A percentile compares a stretch with the other conserved stretches of the same genome.
phyloP scores from a whole-genome alignment of 108 stramenopile species.

The Fragilaria crotonensis region DNA sequence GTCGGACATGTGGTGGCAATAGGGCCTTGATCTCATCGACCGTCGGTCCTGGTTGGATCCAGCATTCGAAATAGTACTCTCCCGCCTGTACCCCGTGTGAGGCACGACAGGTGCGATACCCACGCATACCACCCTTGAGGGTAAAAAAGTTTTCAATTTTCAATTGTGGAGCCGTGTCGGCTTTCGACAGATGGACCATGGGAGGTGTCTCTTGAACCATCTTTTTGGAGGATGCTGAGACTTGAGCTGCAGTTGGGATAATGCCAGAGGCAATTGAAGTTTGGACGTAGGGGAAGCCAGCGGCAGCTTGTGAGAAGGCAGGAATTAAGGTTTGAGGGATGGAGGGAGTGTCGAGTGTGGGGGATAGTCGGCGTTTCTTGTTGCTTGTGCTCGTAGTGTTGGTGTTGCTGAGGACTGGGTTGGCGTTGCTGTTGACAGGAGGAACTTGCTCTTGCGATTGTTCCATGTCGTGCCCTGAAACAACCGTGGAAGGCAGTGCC shows the following conservation, averaged over 20 bases:
- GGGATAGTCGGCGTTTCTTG: not conserved
- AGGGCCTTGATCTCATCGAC: conserved; percentile 22
- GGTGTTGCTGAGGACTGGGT: too few species aligned
- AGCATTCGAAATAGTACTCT: conserved; percentile 61
- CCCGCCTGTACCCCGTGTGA: conserved; percentile 58
- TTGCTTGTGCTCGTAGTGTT: too few species aligned
- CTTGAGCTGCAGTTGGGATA: conserved; percentile 51
- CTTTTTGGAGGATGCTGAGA: conserved; percentile 38
- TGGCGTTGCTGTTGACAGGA: too few species aligned
- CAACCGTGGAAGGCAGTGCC: too few species aligned
- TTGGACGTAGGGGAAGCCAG: not conserved
- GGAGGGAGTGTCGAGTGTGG: not conserved
- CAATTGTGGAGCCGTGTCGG: conserved; percentile 79
- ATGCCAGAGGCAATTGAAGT: not conserved
- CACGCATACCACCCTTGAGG: conserved; percentile 53
- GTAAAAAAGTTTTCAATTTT: conserved; percentile 29
- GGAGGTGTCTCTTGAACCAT: conserved; percentile 61
- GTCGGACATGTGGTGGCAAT: conserved; percentile 37
- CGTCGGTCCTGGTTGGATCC: conserved; percentile 27
- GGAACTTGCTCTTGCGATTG: too few species aligned
- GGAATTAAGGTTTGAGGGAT: not conserved
- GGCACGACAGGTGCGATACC: conserved; percentile 86
- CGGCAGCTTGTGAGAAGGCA: not conserved
- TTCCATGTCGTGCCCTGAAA: too few species aligned
- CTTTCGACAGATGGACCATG: conserved; percentile 55